Evolutionary conservation across 352 stramenopile species (phyloP).

Genomic region (Bremia lactucae): DNA sequence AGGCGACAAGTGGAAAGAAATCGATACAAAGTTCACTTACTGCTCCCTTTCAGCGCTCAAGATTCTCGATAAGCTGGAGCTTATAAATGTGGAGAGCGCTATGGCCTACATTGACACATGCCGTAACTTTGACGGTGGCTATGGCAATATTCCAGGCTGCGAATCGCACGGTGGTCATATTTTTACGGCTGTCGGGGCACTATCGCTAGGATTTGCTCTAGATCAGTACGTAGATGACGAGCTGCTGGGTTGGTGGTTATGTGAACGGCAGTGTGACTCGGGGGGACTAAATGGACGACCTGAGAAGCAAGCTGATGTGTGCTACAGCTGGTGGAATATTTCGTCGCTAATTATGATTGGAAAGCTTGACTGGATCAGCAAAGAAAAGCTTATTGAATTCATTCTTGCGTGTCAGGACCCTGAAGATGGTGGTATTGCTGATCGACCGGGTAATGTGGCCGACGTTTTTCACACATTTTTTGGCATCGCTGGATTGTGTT

Average conservation of each 20-base stretch:
- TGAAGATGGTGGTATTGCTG: slow-evolving; percentile 96
- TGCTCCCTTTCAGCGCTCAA: slow-evolving; percentile 93
- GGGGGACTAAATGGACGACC: slow-evolving; percentile 91
- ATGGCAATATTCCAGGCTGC: slow-evolving; percentile 85
- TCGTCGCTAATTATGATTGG: slow-evolving; percentile 92
- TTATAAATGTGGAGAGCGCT: slow-evolving; percentile 84
- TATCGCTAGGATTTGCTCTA: slow-evolving; percentile 80
- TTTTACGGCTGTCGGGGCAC: slow-evolving; percentile 93
- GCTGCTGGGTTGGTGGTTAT: slow-evolving; percentile 94
- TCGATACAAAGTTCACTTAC: slow-evolving; percentile 99
- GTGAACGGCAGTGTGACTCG: slow-evolving; percentile 95
- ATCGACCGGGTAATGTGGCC: slow-evolving; percentile 92
- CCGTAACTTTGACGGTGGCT: slow-evolving; percentile 95
- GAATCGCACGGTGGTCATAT: slow-evolving; percentile 97
- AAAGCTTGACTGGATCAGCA: slow-evolving; percentile 93
- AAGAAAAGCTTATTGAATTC: slow-evolving; percentile 88
- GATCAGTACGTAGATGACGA: slow-evolving; percentile 80
- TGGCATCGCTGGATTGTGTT: slow-evolving; percentile 89
- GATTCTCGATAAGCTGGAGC: slow-evolving; percentile 83
- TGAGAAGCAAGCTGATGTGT: slow-evolving; percentile 99
- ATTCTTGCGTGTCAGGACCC: slow-evolving; percentile 94
- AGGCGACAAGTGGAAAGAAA: slow-evolving; percentile 94
- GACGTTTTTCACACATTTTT: slow-evolving; percentile 99
- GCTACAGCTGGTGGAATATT: slow-evolving; percentile 99
- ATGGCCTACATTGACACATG: slow-evolving; percentile 92